Evolutionary conservation across 495 filamentous ascomycete species (phyloP).

Genomic region (Staphylotrichum tortipilum): DNA sequence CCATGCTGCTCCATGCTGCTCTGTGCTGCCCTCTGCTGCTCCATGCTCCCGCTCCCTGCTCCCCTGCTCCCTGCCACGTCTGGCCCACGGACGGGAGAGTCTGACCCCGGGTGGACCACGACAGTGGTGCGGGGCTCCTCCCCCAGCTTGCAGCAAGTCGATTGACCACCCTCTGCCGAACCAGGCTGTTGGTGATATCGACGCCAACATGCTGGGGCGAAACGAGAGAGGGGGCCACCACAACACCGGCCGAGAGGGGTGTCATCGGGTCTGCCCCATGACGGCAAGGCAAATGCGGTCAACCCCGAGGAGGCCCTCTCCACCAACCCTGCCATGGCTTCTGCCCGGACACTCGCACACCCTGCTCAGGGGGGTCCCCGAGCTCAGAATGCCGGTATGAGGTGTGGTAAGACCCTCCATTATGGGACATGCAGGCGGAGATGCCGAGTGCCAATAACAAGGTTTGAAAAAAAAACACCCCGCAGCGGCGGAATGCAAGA

Average conservation of each 20-base stretch:
- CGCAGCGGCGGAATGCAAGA: not conserved
- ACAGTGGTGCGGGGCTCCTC: no score
- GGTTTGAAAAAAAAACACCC: no score
- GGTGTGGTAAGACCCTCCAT: not conserved
- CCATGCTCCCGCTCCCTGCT: no score
- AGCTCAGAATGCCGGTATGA: not conserved
- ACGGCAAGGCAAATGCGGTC: not conserved
- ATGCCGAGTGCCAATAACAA: not conserved
- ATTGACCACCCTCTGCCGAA: not conserved
- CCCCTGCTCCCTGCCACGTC: not conserved
- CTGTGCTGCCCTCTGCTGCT: no score
- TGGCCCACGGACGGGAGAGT: not conserved
- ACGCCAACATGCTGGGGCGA: slow-evolving; percentile 1
- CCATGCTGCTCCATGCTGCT: no score
- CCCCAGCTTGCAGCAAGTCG: not conserved
- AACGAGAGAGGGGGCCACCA: not conserved
- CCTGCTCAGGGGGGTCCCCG: no score
- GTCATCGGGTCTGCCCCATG: not conserved
- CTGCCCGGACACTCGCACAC: not conserved
- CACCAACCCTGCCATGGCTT: not conserved
- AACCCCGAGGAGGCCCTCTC: not conserved
- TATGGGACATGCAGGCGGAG: not conserved
- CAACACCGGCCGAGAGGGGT: not conserved
- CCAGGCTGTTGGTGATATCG: slow-evolving; percentile 13
- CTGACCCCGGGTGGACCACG: not conserved